Evolutionary conservation across 1,139 yeast genomes (phyloP), one percentile per base, ranked within the genome.

Genomic region (Arxiozyma heterogenica): DNA sequence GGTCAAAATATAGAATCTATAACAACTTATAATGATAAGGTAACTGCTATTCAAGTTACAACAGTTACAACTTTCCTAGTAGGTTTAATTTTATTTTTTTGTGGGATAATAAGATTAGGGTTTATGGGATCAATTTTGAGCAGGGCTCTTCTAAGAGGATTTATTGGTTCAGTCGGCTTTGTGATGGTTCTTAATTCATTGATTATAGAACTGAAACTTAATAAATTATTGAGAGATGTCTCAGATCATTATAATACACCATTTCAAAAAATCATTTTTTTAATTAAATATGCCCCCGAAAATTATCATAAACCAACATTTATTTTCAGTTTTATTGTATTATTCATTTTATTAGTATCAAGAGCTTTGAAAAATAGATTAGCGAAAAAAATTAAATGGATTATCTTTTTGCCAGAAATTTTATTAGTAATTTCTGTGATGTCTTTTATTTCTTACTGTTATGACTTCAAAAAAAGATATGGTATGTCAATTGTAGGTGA

Each of bases 121-220:
- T 93, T 84, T 65, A 74, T 93, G 51, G 97, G 93, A 63, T 88
- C 89, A 58, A 91, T 93, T 0, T 75, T 93, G 54, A 84, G 94
- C 56, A 85, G 89, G 12, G 84, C 96, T 0, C 73, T 93, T 44
- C 74, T 93, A 38, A 79, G 94, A 61, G 98, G 98, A 0, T 93
- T 93, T 67, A 87, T 93, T 45, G 80, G 93, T 49, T 96, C 95
- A 0, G 95, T 93, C n/a, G 98, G 97, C 15, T 66, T 88, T 20
- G 91, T 91, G 11, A 91, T 93, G 93, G 75, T 89, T 21, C 78
- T 89, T 51, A 90, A 87, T 64, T 85, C 96, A 2, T 64, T 80
- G 23, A 81, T 90, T 20, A 80, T 84, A 6, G 86, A 85, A 67
- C 70, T 91, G 47, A 96, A 96, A 0, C 72, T 93, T 44, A 70